Conservation (phyloP, 208 protist genomes). For the Porcisia hertigi region DNA sequence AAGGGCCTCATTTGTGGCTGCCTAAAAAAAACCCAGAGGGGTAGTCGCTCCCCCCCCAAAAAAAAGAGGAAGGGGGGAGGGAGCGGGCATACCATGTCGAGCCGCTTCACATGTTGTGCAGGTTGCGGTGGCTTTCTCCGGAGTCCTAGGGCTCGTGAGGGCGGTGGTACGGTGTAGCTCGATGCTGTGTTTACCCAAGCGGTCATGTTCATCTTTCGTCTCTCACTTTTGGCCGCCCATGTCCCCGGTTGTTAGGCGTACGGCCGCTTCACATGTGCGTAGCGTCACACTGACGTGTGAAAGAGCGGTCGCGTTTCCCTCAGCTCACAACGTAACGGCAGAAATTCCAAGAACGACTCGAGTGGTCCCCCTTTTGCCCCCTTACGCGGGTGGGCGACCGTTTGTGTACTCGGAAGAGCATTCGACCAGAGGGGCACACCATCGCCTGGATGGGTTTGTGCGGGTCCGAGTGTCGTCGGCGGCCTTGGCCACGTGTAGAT, state of each 20-base stretch:
- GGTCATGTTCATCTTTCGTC: slow-evolving; percentile 21
- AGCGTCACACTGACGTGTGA: slow-evolving; percentile 12
- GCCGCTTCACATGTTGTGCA: slow-evolving; percentile 12
- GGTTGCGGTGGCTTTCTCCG: slow-evolving; percentile 14
- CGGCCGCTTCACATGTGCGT: slow-evolving; percentile 21
- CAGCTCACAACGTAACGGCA: no score
- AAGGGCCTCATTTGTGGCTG: slow-evolving; percentile 11
- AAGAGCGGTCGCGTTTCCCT: no score
- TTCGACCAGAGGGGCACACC: no score
- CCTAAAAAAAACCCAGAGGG: no score
- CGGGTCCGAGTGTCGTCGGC: no score
- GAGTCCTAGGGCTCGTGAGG: slow-evolving; percentile 19
- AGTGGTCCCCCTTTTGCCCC: no score
- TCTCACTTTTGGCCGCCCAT: slow-evolving; percentile 27
- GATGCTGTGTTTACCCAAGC: slow-evolving; percentile 21
- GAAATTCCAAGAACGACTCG: no score
- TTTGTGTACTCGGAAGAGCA: no score
- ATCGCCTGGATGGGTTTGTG: no score
- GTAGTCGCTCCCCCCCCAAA: background rate
- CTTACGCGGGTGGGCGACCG: no score
- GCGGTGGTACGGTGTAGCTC: slow-evolving; percentile 20
- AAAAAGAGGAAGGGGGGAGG: slow-evolving; percentile 3
- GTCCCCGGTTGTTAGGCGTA: slow-evolving; percentile 10
- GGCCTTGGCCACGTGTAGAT: no score
- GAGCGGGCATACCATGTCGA: background rate